Percentiles rank a stretch among this genome's conserved stretches.
These are phyloP conservation scores for Linnemannia exigua DNA, from an alignment of 192 early-diverging fungal species.

Conservation along the genomic window DNA sequence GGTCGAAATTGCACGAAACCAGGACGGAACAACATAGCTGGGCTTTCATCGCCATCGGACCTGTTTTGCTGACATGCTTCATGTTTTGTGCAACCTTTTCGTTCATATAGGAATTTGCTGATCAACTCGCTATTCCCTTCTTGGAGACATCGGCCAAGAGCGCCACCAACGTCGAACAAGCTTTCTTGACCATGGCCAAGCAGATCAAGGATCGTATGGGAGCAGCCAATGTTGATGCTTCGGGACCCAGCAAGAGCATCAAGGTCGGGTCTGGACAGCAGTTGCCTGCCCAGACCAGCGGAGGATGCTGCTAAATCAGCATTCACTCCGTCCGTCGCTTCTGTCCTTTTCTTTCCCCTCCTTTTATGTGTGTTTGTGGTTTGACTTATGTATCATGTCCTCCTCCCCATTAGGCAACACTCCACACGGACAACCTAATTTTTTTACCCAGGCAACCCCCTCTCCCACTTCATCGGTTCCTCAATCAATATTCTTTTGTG, in stretches of 20 bases:
- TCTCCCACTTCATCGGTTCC: neutral
- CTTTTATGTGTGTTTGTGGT: neutral
- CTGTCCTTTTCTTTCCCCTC: neutral
- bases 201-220: conserved; percentile 98
- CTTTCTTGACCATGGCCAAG: conserved; percentile 99
- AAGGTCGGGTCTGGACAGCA: conserved; percentile 66
- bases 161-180: conserved; percentile 98
- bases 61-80: neutral
- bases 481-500: conserved; percentile 5
- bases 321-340: neutral
- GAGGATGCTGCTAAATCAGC: conserved; percentile 67
- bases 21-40: neutral
- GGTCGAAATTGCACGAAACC: neutral
- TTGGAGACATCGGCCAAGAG: conserved; percentile 99
- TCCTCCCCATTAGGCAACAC: neutral
- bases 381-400: neutral
- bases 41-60: neutral
- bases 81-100: neutral
- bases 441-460: conserved; percentile 3
- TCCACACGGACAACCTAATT: neutral
- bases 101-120: conserved; percentile 88
- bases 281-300: conserved; percentile 61
- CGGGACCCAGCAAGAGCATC: conserved; percentile 64
- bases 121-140: conserved; percentile 90
- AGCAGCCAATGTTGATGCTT: conserved; percentile 58